A percentile compares a stretch with the other conserved stretches of the same genome.
phyloP scores from a whole-genome alignment of 2,329 filamentous ascomycete species.

The Huntiella omanensis region DNA sequence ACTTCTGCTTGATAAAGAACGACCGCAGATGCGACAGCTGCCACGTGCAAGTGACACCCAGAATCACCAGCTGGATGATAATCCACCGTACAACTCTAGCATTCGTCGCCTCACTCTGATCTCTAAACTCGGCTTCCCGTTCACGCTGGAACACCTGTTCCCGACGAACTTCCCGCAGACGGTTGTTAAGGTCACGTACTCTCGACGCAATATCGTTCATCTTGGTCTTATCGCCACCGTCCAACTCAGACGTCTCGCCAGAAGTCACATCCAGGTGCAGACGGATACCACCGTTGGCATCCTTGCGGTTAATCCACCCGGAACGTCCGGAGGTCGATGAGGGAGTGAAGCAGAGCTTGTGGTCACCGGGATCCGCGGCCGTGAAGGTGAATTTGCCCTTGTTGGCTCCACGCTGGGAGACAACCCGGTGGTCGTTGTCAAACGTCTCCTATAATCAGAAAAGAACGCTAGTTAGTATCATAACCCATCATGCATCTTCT shows the following conservation, averaged over 20 bases:
- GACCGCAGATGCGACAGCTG: slow-evolving; percentile 85
- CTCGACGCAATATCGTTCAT: slow-evolving; percentile 75
- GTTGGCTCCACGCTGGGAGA: slow-evolving; percentile 60
- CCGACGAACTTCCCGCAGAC: slow-evolving; percentile 71
- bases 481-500: neutral
- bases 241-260: slow-evolving; percentile 83
- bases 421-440: slow-evolving; percentile 92
- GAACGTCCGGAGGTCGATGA: slow-evolving; percentile 49
- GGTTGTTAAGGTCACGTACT: slow-evolving; percentile 72
- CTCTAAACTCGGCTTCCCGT: slow-evolving; percentile 92
- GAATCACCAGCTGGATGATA: slow-evolving; percentile 66
- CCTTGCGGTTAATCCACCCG: slow-evolving; percentile 51
- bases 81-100: slow-evolving; percentile 86
- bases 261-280: slow-evolving; percentile 80
- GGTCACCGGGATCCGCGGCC: slow-evolving; percentile 83
- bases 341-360: slow-evolving; percentile 86
- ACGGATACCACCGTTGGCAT: slow-evolving; percentile 58
- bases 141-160: slow-evolving; percentile 97
- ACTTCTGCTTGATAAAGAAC: slow-evolving; percentile 99
- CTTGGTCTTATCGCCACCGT: slow-evolving; percentile 85
- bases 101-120: slow-evolving; percentile 91
- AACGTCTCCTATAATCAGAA: slow-evolving; percentile 55
- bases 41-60: slow-evolving; percentile 85
- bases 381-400: slow-evolving; percentile 87
- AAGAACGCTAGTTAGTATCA: slow-evolving; percentile 2